These are phyloP conservation scores for Ascochyta rabiei DNA, from an alignment of 2,329 filamentous ascomycete genomes.

Conservation along the genomic window DNA sequence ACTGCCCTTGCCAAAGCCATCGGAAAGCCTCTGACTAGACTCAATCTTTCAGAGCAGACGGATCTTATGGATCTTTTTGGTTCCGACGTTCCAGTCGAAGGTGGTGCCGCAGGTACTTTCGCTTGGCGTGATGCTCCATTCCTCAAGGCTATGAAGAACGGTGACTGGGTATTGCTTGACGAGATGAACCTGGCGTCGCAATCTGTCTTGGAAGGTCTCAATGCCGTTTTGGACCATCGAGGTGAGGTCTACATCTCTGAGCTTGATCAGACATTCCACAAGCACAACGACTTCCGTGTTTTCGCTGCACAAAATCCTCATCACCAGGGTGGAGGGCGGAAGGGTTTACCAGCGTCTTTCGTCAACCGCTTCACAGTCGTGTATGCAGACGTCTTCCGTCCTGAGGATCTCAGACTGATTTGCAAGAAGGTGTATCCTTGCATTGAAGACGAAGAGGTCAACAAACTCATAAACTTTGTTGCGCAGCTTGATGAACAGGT, in stretches of 20 bases:
- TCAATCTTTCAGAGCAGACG: constrained; percentile 97
- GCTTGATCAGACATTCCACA: constrained; percentile 89
- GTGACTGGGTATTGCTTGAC: constrained; percentile 94
- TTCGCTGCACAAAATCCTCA: constrained; percentile 98
- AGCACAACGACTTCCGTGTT: constrained; percentile 87
- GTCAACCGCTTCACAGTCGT: constrained; percentile 98
- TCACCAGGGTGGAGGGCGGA: constrained; percentile 93
- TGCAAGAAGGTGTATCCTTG: constrained; percentile 76
- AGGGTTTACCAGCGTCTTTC: constrained; percentile 92
- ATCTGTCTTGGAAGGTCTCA: constrained; percentile 92
- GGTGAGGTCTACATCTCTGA: constrained; percentile 96
- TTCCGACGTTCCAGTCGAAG: constrained; percentile 93
- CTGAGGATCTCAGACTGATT: constrained; percentile 81
- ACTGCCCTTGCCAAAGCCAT: constrained; percentile 80
- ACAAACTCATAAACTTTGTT: constrained; percentile 78
- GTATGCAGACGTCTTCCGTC: constrained; percentile 87
- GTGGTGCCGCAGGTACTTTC: constrained; percentile 88
- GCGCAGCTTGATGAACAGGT: constrained; percentile 77
- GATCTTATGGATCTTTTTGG: constrained; percentile 98
- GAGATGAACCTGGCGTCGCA: constrained; percentile 99
- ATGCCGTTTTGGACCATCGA: constrained; percentile 94
- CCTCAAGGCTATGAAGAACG: constrained; percentile 92
- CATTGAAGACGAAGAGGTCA: constrained; percentile 64
- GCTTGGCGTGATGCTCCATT: constrained; percentile 96
- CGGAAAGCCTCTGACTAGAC: constrained; percentile 83